Percentiles rank a stretch among this genome's conserved stretches.
Evolutionary conservation across 129 eudicot species (phyloP).

Genomic region (Scalesia atractyloides): DNA sequence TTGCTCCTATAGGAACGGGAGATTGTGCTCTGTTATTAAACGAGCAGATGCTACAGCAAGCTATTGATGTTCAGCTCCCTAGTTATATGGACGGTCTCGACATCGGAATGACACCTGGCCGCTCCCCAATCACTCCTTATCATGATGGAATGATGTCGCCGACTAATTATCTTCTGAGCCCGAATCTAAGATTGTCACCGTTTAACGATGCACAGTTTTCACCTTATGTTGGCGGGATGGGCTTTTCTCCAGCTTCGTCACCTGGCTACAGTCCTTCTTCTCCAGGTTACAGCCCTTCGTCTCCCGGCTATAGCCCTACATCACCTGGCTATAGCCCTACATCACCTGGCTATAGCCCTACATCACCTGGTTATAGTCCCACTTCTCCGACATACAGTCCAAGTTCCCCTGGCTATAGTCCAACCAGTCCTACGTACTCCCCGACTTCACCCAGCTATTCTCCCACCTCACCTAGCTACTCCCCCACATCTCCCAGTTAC

Average conservation of each 20-base stretch:
- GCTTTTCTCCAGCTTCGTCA: conserved; percentile 85
- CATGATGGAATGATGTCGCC: conserved; percentile 93
- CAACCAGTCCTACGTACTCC: conserved; percentile 82
- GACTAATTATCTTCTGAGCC: conserved; percentile 75
- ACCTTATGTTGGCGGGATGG: conserved; percentile 88
- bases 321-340: conserved; percentile 80
- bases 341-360: conserved; percentile 80
- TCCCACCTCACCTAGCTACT: conserved; percentile 67
- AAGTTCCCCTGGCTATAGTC: conserved; percentile 77
- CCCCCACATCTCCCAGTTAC: conserved; percentile 69
- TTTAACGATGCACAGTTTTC: conserved; percentile 83
- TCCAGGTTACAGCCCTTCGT: conserved; percentile 79
- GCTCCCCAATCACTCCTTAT: conserved; percentile 88
- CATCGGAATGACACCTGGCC: conserved; percentile 91
- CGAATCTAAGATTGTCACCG: conserved; percentile 78
- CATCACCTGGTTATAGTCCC: conserved; percentile 90
- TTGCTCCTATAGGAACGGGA: conserved; percentile 98
- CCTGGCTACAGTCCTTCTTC: conserved; percentile 83
- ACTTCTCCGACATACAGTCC: conserved; percentile 88
- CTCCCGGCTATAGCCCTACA: conserved; percentile 81
- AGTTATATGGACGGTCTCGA: conserved; percentile 96
- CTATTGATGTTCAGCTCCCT: conserved; percentile 87
- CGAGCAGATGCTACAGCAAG: conserved; percentile 88
- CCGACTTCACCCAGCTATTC: conserved; percentile 65
- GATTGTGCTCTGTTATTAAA: conserved; percentile 76